Conservation (phyloP, 164 flowering plant genomes). For the Nymphaea thermarum region DNA sequence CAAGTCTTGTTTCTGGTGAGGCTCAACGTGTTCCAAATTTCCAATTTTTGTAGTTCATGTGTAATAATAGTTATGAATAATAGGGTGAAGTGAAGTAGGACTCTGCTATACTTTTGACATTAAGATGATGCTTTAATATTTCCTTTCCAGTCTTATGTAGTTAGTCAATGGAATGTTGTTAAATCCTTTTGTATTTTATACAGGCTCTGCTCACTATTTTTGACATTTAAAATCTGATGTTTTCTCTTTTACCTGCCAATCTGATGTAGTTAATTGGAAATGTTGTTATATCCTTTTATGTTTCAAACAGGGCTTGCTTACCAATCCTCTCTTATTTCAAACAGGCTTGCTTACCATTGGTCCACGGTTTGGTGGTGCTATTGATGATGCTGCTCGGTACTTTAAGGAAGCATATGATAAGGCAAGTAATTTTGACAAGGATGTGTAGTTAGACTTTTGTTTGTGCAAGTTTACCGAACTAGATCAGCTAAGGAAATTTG, state of each 20-base stretch:
- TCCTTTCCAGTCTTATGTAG: too few relatives aligned
- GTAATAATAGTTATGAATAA: too few relatives aligned
- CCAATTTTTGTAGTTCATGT: background rate
- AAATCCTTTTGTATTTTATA: too few relatives aligned
- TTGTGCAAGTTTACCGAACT: background rate
- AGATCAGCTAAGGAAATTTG: background rate
- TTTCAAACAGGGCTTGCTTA: too few relatives aligned
- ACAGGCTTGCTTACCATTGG: constrained; percentile 96
- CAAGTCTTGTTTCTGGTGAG: constrained; percentile 92
- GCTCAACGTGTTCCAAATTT: background rate
- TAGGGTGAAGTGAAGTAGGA: background rate
- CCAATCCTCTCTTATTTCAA: constrained; percentile 8
- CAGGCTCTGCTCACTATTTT: too few relatives aligned
- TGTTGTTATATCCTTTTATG: too few relatives aligned
- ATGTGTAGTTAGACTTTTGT: background rate
- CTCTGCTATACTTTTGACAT: background rate
- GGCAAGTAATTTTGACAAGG: constrained; percentile 23
- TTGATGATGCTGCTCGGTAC: constrained; percentile 98
- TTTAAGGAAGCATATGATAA: constrained; percentile 93
- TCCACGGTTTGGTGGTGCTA: constrained; percentile 98
- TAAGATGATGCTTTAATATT: background rate
- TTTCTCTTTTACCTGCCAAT: too few relatives aligned
- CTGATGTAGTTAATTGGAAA: too few relatives aligned
- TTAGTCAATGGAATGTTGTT: background rate
- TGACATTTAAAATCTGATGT: too few relatives aligned